These are phyloP conservation scores for Dicorynia guianensis DNA, from an alignment of 306 rosid genomes.

Conservation along the genomic window DNA sequence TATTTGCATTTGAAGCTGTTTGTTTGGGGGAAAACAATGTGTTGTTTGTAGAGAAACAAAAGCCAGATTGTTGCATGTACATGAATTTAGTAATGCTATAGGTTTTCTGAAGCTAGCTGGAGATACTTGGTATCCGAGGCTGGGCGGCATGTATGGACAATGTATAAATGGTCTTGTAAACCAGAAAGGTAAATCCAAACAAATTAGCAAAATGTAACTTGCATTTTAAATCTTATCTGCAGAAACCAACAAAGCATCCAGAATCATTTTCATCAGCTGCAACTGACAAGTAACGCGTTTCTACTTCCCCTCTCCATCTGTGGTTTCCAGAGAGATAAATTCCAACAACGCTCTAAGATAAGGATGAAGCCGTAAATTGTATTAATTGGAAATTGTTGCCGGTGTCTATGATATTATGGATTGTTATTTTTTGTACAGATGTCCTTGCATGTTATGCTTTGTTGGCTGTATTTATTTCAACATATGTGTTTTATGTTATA, in stretches of 20 bases:
- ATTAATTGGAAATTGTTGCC: constrained; percentile 42
- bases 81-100: constrained; percentile 22
- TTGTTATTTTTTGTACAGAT: background rate
- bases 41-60: constrained; percentile 16
- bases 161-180: constrained; percentile 11
- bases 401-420: background rate
- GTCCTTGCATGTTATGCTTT: constrained; percentile 11
- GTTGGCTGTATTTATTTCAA: background rate
- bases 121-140: constrained; percentile 26
- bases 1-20: constrained; percentile 34
- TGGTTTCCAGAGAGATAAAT: constrained; percentile 29
- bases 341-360: constrained; percentile 38
- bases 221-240: constrained; percentile 2
- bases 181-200: background rate
- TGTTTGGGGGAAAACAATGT: constrained; percentile 21
- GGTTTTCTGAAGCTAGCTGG: constrained; percentile 19
- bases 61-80: constrained; percentile 23
- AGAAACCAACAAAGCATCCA: constrained; percentile 22
- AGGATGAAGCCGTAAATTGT: constrained; percentile 41
- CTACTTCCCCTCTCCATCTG: constrained; percentile 2
- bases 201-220: constrained; percentile 2
- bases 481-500: background rate
- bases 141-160: background rate
- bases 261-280: constrained; percentile 20
- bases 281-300: constrained; percentile 8